Conservation (phyloP, 148 eudicot species). For the Nepenthes mirabilis region DNA sequence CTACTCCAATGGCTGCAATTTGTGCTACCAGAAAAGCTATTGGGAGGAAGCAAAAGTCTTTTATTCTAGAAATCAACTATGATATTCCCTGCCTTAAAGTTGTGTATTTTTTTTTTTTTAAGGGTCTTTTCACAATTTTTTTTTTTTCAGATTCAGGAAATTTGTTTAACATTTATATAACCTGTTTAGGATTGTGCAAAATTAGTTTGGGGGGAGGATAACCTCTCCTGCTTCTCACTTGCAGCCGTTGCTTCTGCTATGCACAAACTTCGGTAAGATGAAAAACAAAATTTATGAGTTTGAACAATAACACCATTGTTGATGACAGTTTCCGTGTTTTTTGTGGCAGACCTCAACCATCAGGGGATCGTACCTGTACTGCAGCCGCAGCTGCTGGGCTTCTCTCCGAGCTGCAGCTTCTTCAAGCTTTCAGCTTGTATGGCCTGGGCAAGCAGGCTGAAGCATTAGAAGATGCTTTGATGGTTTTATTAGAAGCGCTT, state of each 20-base stretch:
- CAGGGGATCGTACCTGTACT: constrained; percentile 95
- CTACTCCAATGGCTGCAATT: too few species aligned
- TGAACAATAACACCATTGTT: background rate
- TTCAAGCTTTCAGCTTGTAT: constrained; percentile 42
- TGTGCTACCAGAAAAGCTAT: too few species aligned
- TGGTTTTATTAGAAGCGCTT: constrained; percentile 51
- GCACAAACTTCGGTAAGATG: constrained; percentile 80
- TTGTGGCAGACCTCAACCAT: constrained; percentile 77
- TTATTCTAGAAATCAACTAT: too few species aligned
- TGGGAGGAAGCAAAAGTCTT: too few species aligned
- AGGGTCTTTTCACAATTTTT: too few species aligned
- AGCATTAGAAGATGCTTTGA: constrained; percentile 55
- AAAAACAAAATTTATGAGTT: background rate
- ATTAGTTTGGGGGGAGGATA: constrained; percentile 56
- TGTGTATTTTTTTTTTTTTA: too few species aligned
- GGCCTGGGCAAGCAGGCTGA: constrained; percentile 61
- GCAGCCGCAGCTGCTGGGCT: constrained; percentile 89
- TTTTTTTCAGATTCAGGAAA: too few species aligned
- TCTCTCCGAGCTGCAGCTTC: constrained; percentile 56
- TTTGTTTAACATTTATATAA: background rate
- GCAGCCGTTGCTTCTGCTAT: constrained; percentile 76
- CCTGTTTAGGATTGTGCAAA: constrained; percentile 55
- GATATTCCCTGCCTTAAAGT: too few species aligned
- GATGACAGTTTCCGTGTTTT: background rate
- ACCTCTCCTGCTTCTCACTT: constrained; percentile 60